These are phyloP conservation scores for Austroboletus festivus DNA, from an alignment of 768 basidiomycete species.

Conservation along the genomic window DNA sequence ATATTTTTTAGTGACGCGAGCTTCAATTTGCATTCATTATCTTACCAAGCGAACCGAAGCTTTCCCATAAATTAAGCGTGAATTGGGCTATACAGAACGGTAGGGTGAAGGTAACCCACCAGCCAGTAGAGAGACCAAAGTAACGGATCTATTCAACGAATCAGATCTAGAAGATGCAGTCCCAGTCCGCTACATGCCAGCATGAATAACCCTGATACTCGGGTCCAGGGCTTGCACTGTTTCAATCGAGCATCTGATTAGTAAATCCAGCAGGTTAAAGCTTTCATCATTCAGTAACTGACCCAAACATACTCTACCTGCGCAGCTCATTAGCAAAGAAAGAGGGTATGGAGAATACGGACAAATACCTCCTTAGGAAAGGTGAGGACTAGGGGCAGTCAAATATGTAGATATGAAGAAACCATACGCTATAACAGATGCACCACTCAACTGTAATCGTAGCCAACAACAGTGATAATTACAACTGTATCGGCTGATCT, in stretches of 20 bases:
- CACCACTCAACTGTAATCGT: not conserved
- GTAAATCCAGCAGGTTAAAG: not conserved
- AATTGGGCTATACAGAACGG: not conserved
- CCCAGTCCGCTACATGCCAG: not conserved
- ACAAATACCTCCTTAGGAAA: not conserved
- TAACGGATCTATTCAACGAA: not conserved
- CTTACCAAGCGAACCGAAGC: not conserved
- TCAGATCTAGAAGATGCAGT: not conserved
- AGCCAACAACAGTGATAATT: not conserved
- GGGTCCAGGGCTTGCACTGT: not conserved
- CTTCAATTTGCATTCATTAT: not conserved
- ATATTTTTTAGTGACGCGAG: not conserved
- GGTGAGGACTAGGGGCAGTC: not conserved
- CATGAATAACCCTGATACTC: not conserved
- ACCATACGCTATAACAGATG: not conserved
- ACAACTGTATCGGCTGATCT: not conserved
- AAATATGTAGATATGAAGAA: not conserved
- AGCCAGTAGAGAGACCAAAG: not conserved
- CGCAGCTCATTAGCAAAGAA: not conserved
- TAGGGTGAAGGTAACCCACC: not conserved
- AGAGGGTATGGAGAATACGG: not conserved
- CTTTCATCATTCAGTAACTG: not conserved
- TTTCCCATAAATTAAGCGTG: not conserved
- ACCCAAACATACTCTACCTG: not conserved
- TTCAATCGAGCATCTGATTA: not conserved